Evolutionary conservation across 2,329 filamentous ascomycete species (phyloP).

Genomic region (Septoria linicola): DNA sequence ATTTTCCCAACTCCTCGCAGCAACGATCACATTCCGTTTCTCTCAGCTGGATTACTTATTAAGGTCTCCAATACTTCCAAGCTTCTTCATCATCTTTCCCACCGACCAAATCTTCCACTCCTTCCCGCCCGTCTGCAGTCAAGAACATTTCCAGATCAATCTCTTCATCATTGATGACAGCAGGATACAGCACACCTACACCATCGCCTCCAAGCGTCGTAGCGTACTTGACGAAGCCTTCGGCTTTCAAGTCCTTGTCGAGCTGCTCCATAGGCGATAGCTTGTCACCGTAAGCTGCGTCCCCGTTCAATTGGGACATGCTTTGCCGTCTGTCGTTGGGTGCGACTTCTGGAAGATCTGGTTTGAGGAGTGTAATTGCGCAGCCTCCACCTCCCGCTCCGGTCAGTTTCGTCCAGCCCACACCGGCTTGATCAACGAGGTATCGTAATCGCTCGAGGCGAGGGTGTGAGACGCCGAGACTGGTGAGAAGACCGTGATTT

Average conservation of each 20-base stretch:
- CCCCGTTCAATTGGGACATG: conserved; percentile 20
- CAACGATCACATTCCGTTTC: background rate
- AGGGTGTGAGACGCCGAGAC: conserved; percentile 90
- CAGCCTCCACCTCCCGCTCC: conserved; percentile 94
- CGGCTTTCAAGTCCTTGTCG: conserved; percentile 56
- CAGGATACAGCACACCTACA: conserved; percentile 90
- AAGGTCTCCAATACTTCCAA: conserved; percentile 42
- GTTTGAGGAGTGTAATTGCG: conserved; percentile 84
- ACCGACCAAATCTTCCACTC: conserved; percentile 83
- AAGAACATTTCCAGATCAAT: conserved; percentile 90
- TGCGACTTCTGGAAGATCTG: conserved; percentile 43
- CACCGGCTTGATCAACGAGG: conserved; percentile 80
- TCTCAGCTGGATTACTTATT: background rate
- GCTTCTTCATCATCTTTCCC: conserved; percentile 32
- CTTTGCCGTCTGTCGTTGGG: background rate
- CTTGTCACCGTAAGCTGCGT: conserved; percentile 6
- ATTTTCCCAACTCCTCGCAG: background rate
- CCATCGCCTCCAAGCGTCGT: conserved; percentile 91
- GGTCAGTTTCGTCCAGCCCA: conserved; percentile 97
- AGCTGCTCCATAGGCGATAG: conserved; percentile 54
- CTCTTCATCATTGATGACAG: conserved; percentile 87
- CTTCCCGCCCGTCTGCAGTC: conserved; percentile 77
- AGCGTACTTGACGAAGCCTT: conserved; percentile 78
- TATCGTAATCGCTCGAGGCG: conserved; percentile 88
- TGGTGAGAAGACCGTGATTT: conserved; percentile 89